Evolutionary conservation across 352 stramenopile species (phyloP), one percentile per base, ranked within the genome.

Genomic region (Pythium folliculosum): DNA sequence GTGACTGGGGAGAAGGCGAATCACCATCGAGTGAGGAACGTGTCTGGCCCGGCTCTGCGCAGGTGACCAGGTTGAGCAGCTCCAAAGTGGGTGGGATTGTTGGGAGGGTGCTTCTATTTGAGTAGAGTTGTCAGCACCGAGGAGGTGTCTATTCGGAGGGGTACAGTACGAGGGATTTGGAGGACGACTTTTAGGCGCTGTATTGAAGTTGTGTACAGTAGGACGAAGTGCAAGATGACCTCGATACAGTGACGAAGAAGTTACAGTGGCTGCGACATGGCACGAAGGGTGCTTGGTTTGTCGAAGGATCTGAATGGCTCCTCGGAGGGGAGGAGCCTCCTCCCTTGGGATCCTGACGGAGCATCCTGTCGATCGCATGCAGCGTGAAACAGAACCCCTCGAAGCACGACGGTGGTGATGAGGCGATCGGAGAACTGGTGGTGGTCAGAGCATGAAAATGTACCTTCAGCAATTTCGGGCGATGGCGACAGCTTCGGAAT

Each of bases 11-110:
- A 67, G 44, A 30, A 19, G 43, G 55, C 54, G 30, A 63, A 38
- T 64, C 45, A 63, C 17, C n/a, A 2, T 17, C 37, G n/a, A n/a
- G 27, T 14, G 44, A 69, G 62, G 62, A 69, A 69, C 62, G 44
- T 63, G 62, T 21, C 52, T 63, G 62, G 37, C 45, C 45, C 19
- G 62, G 30, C 23, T 52, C 37, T 64, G 37, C 16, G 35, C 52
- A 21, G n/a, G 21, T 58, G 25, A 58, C 19, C 35, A 14, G 12
- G 35, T 40, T 14, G 35, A 40, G 43, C 10, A 48, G 43, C 14
- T 48, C 12, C 6, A 21, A 48, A 22, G 43, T 48, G 27, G 27
- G n/a, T n/a, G n/a, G n/a, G 40, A 53, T 21, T 35, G 23, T 7
- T 52, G 50, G 22, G 25, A 35, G 50, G 40, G 52, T 1, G 5